Evolutionary conservation across 495 filamentous ascomycete species (phyloP), one percentile per base, ranked within the genome.

Genomic region (Neurospora intermedia): DNA sequence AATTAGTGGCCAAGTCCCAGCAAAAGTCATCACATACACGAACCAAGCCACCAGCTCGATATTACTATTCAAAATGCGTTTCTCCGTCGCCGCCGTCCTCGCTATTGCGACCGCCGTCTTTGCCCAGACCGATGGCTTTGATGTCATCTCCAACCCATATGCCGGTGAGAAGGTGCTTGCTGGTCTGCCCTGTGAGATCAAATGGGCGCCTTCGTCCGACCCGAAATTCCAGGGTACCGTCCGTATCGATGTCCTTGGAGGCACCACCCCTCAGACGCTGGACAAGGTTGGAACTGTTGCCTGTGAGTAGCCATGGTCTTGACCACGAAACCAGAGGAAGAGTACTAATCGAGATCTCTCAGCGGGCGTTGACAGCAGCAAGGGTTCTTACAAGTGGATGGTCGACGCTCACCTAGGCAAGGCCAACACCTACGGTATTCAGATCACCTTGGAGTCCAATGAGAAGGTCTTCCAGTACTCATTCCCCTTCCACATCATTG

Each of bases 401-500:
- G 83, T 87, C n/a, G 73, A 72, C 75, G 75, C 79, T 46, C 70
- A 74, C 31, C 80, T 84, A 27, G 83, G 83, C 74, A 70, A 70
- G 35, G 74, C 81, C 3, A 77, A 75, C 69, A 80, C 78, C 74
- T 87, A 87, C 75, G 85, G 85, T 71, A 76, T 87, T 78, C 79
- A 78, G 78, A 79, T 87, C 77, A 74, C 73, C 66, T 76, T 77
- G 48, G 81, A 81, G 35, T 73, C 75, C 74, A 73, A 84, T 75
- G 35, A 70, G 13, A 69, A 27, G n/a, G 77, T 80, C 75, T 86
- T 83, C 82, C 85, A 87, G 80, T 87, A 83, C 82, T 81, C 80
- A 23, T 84, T 84, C 82, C 84, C 85, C 59, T 87, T 87, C 81
- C 45, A 77, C 74, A 84, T 87, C 77, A 75, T 78, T 31, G 81